These are phyloP conservation scores for Suaeda aralocaspica DNA, from an alignment of 148 eudicot species.

Conservation along the genomic window DNA sequence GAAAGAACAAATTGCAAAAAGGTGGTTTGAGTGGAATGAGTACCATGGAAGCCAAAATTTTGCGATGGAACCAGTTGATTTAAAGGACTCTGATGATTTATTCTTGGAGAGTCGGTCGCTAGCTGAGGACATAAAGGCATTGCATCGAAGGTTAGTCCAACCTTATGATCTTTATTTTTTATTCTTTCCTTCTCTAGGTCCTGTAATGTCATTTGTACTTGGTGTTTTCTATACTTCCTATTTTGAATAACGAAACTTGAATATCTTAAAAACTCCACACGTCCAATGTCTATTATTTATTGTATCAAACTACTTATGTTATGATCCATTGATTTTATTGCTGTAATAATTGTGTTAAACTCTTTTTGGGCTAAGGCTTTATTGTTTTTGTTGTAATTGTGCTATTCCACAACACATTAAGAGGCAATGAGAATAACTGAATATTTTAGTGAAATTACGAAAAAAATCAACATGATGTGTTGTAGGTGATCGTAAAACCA, in stretches of 20 bases:
- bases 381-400: no score
- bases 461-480: not conserved
- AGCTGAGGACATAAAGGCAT: constrained; percentile 52
- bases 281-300: not conserved
- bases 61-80: constrained; percentile 51
- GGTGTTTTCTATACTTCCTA: not conserved
- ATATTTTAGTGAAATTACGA: not conserved
- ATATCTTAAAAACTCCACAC: not conserved
- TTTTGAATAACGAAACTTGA: not conserved
- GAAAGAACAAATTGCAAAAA: constrained; percentile 79
- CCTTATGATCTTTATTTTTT: not conserved
- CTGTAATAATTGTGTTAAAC: not conserved
- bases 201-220: not conserved
- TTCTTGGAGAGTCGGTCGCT: constrained; percentile 56
- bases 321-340: not conserved
- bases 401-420: no score
- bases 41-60: constrained; percentile 43
- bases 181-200: not conserved
- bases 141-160: constrained; percentile 56
- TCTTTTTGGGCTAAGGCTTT: no score
- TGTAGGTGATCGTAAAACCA: constrained; percentile 4
- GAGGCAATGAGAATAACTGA: no score
- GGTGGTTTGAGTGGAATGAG: constrained; percentile 93
- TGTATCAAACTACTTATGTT: not conserved
- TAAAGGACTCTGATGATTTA: constrained; percentile 52